A percentile compares a stretch with the other conserved stretches of the same genome.
Evolutionary conservation across 2,329 filamentous ascomycete species (phyloP).

Genomic region (Orbilia javanica): DNA sequence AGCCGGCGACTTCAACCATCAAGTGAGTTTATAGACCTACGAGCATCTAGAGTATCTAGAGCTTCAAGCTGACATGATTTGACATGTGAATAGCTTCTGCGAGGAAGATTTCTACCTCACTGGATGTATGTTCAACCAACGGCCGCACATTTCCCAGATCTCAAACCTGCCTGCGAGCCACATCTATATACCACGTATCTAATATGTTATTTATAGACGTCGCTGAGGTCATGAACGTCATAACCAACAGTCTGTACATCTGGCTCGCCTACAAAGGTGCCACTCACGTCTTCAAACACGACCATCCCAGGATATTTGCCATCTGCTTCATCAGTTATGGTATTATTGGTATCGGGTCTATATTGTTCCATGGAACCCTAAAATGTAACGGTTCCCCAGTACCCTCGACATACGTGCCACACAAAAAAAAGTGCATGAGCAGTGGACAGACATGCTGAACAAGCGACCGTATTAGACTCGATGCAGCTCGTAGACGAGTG

Average conservation of each 20-base stretch:
- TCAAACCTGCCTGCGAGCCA: background rate
- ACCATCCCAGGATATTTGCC: slow-evolving; percentile 81
- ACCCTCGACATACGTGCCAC: background rate
- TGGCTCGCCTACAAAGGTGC: slow-evolving; percentile 82
- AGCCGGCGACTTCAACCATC: slow-evolving; percentile 61
- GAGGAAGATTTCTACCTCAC: slow-evolving; percentile 62
- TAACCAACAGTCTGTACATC: slow-evolving; percentile 86
- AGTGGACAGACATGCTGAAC: slow-evolving; percentile 1
- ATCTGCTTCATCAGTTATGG: slow-evolving; percentile 70
- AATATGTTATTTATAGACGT: slow-evolving; percentile 58
- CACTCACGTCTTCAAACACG: slow-evolving; percentile 77
- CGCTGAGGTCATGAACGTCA: slow-evolving; percentile 69
- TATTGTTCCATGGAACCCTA: slow-evolving; percentile 71
- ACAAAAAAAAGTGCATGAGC: background rate
- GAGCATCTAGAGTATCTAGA: background rate
- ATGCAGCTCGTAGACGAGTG: slow-evolving; percentile 74
- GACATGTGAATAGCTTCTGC: slow-evolving; percentile 60
- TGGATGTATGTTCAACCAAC: slow-evolving; percentile 55
- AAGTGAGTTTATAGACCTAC: slow-evolving; percentile 57
- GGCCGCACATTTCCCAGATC: background rate
- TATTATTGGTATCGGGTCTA: slow-evolving; percentile 71
- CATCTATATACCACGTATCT: no score
- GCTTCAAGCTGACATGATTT: background rate
- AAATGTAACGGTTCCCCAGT: slow-evolving; percentile 67
- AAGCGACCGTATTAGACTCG: slow-evolving; percentile 66